phyloP scores from a whole-genome alignment of 441 rosid species.

The Gossypium trilobum region DNA sequence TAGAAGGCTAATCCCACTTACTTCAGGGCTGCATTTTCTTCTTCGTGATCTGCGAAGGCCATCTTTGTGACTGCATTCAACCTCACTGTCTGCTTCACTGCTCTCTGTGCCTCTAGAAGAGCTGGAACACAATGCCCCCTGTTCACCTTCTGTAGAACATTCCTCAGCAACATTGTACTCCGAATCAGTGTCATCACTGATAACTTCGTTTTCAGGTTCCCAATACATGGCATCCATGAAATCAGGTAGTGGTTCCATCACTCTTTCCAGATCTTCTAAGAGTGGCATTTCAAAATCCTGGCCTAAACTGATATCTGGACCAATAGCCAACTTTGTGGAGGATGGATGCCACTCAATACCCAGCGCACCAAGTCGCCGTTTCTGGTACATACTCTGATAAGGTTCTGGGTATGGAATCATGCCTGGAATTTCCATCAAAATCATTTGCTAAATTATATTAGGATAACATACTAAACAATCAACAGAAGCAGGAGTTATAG shows the following conservation, averaged over 20 bases:
- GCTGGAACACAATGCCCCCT: constrained; percentile 37
- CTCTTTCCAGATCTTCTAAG: constrained; percentile 61
- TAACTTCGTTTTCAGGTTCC: constrained; percentile 64
- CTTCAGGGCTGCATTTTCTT: constrained; percentile 38
- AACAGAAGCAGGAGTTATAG: constrained; percentile 15
- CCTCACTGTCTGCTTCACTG: constrained; percentile 51
- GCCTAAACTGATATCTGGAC: constrained; percentile 59
- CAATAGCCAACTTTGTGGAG: constrained; percentile 44
- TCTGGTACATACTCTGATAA: constrained; percentile 67
- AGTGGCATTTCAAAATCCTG: constrained; percentile 71
- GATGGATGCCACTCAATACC: constrained; percentile 66
- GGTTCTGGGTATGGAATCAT: constrained; percentile 79
- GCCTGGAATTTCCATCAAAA: constrained; percentile 38
- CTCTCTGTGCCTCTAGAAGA: constrained; percentile 51
- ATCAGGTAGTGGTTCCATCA: constrained; percentile 63
- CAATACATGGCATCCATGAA: constrained; percentile 63
- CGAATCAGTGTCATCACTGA: constrained; percentile 60
- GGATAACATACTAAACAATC: constrained; percentile 19
- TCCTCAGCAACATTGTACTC: constrained; percentile 59
- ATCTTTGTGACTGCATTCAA: constrained; percentile 32
- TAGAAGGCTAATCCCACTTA: constrained; percentile 29
- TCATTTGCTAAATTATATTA: constrained; percentile 14
- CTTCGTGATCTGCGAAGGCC: constrained; percentile 46
- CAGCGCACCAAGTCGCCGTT: constrained; percentile 65
- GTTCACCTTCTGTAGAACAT: constrained; percentile 51